A percentile compares a stretch with the other conserved stretches of the same genome.
Conservation (phyloP, 108 stramenopile genomes). For the Fragilariopsis cylindrus region DNA sequence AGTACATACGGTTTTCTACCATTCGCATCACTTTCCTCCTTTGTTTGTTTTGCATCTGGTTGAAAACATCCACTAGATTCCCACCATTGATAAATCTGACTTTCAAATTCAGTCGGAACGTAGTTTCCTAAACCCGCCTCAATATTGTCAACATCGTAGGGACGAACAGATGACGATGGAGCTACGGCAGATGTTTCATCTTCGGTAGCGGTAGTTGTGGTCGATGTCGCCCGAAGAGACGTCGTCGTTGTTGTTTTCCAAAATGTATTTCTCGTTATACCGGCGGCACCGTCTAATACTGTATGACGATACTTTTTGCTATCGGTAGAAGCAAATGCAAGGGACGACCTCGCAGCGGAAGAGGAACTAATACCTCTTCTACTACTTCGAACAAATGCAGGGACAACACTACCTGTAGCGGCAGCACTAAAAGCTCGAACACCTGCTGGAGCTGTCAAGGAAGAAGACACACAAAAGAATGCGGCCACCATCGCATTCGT, state of each 20-base stretch:
- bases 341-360: constrained; percentile 4
- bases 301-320: background rate
- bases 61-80: constrained; percentile 78
- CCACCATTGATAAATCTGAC: constrained; percentile 83
- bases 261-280: background rate
- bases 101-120: constrained; percentile 77
- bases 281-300: background rate
- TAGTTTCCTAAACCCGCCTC: constrained; percentile 49
- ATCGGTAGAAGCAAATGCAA: background rate
- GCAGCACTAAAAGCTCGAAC: constrained; percentile 14
- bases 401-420: background rate
- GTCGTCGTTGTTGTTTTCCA: constrained; percentile 10
- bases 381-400: constrained; percentile 5
- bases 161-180: background rate
- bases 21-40: constrained; percentile 1
- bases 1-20: constrained; percentile 71
- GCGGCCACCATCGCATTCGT: constrained; percentile 3
- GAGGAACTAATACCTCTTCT: background rate
- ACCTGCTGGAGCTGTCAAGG: constrained; percentile 7
- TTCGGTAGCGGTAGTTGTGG: constrained; percentile 28
- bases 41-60: constrained; percentile 69
- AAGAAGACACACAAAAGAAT: constrained; percentile 20
- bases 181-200: background rate
- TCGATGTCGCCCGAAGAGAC: constrained; percentile 26
- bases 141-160: constrained; percentile 58